phyloP scores from a whole-genome alignment of 2,329 filamentous ascomycete species.

The Trichoderma brevicompactum region DNA sequence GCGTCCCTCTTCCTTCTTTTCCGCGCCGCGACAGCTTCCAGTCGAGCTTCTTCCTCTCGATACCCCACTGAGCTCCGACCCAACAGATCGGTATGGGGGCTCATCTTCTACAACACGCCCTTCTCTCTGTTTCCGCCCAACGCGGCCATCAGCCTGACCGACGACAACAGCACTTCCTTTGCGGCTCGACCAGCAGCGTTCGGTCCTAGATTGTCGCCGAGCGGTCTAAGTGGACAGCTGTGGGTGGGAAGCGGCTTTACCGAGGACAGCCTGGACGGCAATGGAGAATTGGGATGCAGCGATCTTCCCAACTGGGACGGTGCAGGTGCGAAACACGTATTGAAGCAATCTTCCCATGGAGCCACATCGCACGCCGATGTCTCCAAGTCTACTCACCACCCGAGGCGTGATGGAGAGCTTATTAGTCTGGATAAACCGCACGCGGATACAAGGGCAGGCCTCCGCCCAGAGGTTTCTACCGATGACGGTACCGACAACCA shows the following conservation, averaged over 20 bases:
- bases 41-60: constrained; percentile 35
- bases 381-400: constrained; percentile 30
- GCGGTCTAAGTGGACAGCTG: constrained; percentile 83
- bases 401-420: constrained; percentile 33
- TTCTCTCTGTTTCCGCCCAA: constrained; percentile 93
- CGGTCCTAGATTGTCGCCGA: constrained; percentile 74
- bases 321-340: constrained; percentile 52
- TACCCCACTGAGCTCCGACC: constrained; percentile 34
- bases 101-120: constrained; percentile 74
- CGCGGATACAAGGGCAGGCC: constrained; percentile 32
- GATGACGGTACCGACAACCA: constrained; percentile 87
- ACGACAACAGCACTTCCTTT: constrained; percentile 98
- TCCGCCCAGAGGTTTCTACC: constrained; percentile 35
- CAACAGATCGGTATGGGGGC: constrained; percentile 42
- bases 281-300: constrained; percentile 91
- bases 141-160: constrained; percentile 92
- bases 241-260: constrained; percentile 94
- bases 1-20: constrained; percentile 60
- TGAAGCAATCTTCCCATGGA: constrained; percentile 47
- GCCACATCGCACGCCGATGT: constrained; percentile 34
- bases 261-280: constrained; percentile 71
- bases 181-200: constrained; percentile 91
- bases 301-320: constrained; percentile 90
- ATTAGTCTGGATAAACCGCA: constrained; percentile 37
- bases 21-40: constrained; percentile 53